A percentile compares a stretch with the other conserved stretches of the same genome.
phyloP scores from a whole-genome alignment of 257 asterid species.

The Fraxinus cuspidata region DNA sequence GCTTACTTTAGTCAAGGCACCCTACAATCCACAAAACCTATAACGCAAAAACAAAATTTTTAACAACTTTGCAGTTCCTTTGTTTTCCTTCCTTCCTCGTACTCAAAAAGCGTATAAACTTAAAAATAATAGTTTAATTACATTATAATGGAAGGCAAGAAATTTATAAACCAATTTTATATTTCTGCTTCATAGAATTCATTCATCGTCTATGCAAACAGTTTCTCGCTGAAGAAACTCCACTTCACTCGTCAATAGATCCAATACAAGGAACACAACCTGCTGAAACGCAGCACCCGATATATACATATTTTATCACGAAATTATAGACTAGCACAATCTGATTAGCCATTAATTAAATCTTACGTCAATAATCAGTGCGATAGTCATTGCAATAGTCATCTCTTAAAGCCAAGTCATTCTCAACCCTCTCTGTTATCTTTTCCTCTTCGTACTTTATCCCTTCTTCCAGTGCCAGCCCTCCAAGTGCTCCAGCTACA shows the following conservation, averaged over 20 bases:
- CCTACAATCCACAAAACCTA: not conserved
- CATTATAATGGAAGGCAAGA: not conserved
- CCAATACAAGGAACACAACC: not conserved
- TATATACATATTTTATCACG: conserved; percentile 38
- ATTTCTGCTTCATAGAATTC: not conserved
- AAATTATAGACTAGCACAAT: conserved; percentile 22
- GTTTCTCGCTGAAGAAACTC: not conserved
- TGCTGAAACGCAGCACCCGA: conserved; percentile 20
- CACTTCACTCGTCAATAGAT: not conserved
- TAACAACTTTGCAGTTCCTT: not conserved
- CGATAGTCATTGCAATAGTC: conserved; percentile 54
- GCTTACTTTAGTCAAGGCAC: not conserved
- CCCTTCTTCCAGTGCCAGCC: conserved; percentile 72
- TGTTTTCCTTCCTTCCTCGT: not conserved
- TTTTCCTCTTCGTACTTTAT: conserved; percentile 61
- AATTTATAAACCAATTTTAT: not conserved
- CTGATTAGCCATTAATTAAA: conserved; percentile 23
- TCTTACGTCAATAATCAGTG: conserved; percentile 47
- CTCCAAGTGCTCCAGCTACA: conserved; percentile 68
- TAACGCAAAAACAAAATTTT: not conserved
- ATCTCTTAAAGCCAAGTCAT: conserved; percentile 51
- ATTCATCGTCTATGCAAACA: not conserved
- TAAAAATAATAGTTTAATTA: not conserved
- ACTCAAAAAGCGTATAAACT: not conserved
- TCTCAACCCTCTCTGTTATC: conserved; percentile 54